Evolutionary conservation across 768 basidiomycete species (phyloP).

Genomic region (Collybia sp.): DNA sequence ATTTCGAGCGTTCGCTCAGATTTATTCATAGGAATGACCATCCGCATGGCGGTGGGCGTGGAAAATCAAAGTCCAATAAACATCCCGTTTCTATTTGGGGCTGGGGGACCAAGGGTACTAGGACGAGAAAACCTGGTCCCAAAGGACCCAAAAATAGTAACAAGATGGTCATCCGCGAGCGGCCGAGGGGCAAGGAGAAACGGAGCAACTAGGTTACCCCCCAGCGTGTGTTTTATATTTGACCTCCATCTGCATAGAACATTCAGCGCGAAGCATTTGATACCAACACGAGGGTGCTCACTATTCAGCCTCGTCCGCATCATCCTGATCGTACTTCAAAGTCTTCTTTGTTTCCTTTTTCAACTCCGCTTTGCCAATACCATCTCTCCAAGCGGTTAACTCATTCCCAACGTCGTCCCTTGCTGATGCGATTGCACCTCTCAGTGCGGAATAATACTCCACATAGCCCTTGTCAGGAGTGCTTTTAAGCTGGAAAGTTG

Average conservation of each 20-base stretch:
- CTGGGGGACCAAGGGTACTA: conserved; percentile 87
- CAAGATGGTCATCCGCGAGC: conserved; percentile 83
- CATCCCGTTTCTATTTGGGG: conserved; percentile 91
- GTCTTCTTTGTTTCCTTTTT: conserved; percentile 49
- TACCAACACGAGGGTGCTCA: neutral
- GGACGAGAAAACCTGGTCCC: conserved; percentile 90
- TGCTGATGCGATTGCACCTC: conserved; percentile 44
- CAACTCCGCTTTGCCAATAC: conserved; percentile 60
- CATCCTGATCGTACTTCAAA: conserved; percentile 34
- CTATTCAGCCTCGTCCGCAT: conserved; percentile 39
- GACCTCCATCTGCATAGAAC: neutral
- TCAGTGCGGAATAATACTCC: conserved; percentile 48
- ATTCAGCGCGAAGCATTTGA: neutral
- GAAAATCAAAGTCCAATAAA: conserved; percentile 95
- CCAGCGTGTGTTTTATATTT: neutral
- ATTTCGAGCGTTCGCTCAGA: neutral
- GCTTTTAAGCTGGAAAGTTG: conserved; percentile 12
- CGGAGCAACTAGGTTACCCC: conserved; percentile 29
- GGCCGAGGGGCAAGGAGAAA: conserved; percentile 68
- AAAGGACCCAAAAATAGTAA: conserved; percentile 89
- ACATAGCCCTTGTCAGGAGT: conserved; percentile 17
- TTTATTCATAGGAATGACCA: conserved; percentile 64
- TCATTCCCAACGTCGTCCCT: conserved; percentile 57
- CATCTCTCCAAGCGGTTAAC: conserved; percentile 72
- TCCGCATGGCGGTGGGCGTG: conserved; percentile 97